Evolutionary conservation across 148 eudicot species (phyloP).

Genomic region (Fagopyrum esculentum): DNA sequence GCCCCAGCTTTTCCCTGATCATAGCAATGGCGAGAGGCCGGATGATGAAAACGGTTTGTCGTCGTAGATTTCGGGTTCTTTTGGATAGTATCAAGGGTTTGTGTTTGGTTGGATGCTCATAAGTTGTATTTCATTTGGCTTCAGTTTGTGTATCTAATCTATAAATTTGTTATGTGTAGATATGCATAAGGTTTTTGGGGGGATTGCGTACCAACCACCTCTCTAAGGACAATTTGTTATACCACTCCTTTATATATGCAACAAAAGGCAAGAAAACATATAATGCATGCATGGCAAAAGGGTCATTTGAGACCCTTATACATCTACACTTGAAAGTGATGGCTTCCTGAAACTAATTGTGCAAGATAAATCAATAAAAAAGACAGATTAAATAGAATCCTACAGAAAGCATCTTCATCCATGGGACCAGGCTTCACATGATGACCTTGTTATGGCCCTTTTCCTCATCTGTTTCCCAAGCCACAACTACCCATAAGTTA

Average conservation of each 20-base stretch:
- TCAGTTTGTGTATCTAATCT: constrained; percentile 8
- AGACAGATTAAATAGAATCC: background rate
- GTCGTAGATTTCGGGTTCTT: background rate
- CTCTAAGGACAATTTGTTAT: too few species aligned
- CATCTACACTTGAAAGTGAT: background rate
- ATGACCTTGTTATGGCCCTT: background rate
- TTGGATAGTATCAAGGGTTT: background rate
- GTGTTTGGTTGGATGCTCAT: constrained; percentile 5
- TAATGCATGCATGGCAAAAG: background rate
- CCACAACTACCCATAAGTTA: background rate
- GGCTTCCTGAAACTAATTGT: background rate
- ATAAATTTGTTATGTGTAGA: constrained; percentile 1
- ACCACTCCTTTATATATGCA: background rate
- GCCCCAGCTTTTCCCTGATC: constrained; percentile 43
- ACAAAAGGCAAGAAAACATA: background rate
- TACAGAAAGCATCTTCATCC: background rate
- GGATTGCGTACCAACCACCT: background rate
- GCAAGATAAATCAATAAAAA: background rate
- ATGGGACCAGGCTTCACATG: background rate
- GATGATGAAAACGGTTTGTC: constrained; percentile 25
- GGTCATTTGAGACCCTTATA: constrained; percentile 1
- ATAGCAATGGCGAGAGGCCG: constrained; percentile 18
- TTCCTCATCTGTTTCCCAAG: background rate
- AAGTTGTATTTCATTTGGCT: constrained; percentile 6
- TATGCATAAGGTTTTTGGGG: background rate